Conservation (phyloP, 116 monocot genomes). For the Papilionanthe hybrid region DNA sequence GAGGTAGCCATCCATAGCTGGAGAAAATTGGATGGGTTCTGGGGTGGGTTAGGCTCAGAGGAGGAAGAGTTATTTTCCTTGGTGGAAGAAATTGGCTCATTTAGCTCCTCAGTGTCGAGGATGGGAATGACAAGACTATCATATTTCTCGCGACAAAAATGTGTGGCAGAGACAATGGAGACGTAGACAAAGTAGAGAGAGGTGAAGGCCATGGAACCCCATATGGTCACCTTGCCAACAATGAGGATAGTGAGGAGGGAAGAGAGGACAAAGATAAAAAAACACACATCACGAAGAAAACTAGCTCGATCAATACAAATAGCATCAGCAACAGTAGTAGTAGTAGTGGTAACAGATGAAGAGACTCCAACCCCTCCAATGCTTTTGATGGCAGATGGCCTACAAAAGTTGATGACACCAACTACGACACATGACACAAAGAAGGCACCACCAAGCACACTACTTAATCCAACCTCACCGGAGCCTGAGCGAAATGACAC, state of each 20-base stretch:
- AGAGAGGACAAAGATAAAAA: constrained; percentile 25
- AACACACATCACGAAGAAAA: constrained; percentile 39
- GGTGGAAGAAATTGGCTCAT: not conserved
- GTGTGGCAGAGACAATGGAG: constrained; percentile 27
- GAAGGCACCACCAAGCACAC: constrained; percentile 39
- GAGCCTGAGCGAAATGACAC: constrained; percentile 30
- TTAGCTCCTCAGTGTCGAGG: constrained; percentile 11
- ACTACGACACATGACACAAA: constrained; percentile 49
- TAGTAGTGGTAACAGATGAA: not conserved
- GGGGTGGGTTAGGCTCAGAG: not conserved
- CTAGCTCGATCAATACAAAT: constrained; percentile 21
- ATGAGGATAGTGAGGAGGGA: constrained; percentile 24
- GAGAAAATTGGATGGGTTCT: not conserved
- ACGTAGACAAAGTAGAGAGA: constrained; percentile 34
- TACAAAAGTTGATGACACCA: constrained; percentile 41
- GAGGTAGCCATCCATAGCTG: not conserved
- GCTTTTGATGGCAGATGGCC: not conserved
- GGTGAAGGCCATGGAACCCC: constrained; percentile 17
- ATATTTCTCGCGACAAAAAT: constrained; percentile 28
- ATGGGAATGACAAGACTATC: constrained; percentile 14
- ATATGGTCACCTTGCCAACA: constrained; percentile 20
- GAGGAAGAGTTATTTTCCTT: not conserved
- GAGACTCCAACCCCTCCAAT: not conserved
- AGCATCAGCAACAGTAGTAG: not conserved
- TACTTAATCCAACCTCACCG: constrained; percentile 29